These are phyloP conservation scores for Chaetomium globosum DNA, from an alignment of 2,329 filamentous ascomycete genomes.

Conservation along the genomic window DNA sequence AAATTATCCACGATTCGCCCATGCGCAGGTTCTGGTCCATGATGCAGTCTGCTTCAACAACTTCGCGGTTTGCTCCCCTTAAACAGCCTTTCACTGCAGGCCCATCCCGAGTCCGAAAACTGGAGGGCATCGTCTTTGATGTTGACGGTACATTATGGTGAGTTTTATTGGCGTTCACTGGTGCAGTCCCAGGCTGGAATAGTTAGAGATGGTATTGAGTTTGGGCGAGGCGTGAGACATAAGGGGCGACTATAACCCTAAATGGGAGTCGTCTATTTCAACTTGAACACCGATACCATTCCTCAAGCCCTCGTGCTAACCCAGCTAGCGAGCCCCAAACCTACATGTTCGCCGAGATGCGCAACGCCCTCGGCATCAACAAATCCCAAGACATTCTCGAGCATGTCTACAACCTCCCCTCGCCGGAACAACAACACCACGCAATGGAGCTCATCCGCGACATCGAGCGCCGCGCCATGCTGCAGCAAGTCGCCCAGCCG, in stretches of 20 bases:
- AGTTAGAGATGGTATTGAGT: neutral
- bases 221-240: neutral
- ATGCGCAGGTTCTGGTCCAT: constrained; percentile 44
- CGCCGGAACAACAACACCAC: constrained; percentile 55
- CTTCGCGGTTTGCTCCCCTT: constrained; percentile 58
- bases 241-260: neutral
- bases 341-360: constrained; percentile 95
- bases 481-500: constrained; percentile 75
- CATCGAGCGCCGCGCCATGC: constrained; percentile 83
- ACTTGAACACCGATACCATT: neutral
- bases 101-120: constrained; percentile 45
- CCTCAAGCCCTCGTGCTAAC: neutral
- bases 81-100: constrained; percentile 43
- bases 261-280: neutral
- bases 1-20: neutral
- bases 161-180: constrained; percentile 41
- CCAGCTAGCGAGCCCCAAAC: constrained; percentile 76
- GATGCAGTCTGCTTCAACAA: constrained; percentile 45
- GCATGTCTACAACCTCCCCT: constrained; percentile 76
- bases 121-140: constrained; percentile 77
- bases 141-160: constrained; percentile 94
- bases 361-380: constrained; percentile 69
- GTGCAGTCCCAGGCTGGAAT: neutral
- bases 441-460: constrained; percentile 74
- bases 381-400: constrained; percentile 81